Evolutionary conservation across 352 stramenopile genomes (phyloP).

Genomic region (Elongisporangium anandrum): DNA sequence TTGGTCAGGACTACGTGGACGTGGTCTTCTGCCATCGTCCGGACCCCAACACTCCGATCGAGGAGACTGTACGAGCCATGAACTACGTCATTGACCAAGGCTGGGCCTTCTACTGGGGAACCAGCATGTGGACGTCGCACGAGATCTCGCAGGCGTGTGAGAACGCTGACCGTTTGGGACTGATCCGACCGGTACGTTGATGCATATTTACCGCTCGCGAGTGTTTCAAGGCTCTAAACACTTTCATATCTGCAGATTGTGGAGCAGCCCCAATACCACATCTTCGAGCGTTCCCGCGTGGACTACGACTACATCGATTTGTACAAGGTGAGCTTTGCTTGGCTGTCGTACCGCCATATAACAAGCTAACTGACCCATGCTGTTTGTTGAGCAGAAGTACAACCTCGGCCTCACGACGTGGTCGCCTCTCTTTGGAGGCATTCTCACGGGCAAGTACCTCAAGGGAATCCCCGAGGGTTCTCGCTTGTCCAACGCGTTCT

Average conservation of each 20-base stretch:
- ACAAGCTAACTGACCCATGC: background rate
- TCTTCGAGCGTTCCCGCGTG: constrained; percentile 33
- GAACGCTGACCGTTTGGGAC: constrained; percentile 33
- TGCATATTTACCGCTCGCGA: too few relatives aligned
- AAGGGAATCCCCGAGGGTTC: constrained; percentile 18
- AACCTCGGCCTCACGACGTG: constrained; percentile 7
- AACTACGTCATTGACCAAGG: constrained; percentile 40
- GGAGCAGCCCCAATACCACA: constrained; percentile 49
- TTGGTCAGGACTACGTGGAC: constrained; percentile 39
- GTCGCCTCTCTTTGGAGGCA: constrained; percentile 21
- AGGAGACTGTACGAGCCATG: constrained; percentile 62
- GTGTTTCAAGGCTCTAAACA: background rate
- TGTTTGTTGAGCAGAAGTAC: background rate
- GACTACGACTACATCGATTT: constrained; percentile 34
- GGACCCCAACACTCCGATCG: constrained; percentile 37
- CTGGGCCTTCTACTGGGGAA: constrained; percentile 54
- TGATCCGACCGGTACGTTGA: constrained; percentile 25
- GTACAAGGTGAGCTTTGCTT: constrained; percentile 11
- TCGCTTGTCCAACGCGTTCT: constrained; percentile 15
- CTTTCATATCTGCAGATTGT: background rate
- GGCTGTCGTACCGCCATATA: too few relatives aligned
- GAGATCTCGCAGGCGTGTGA: constrained; percentile 52
- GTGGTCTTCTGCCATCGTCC: constrained; percentile 47
- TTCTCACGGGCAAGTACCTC: constrained; percentile 47
- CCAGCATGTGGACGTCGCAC: constrained; percentile 43